Percentiles rank a stretch among this genome's conserved stretches.
These are phyloP conservation scores for Cutaneotrichosporon sp. DNA, from an alignment of 1,284 basidiomycete species.

Conservation along the genomic window DNA sequence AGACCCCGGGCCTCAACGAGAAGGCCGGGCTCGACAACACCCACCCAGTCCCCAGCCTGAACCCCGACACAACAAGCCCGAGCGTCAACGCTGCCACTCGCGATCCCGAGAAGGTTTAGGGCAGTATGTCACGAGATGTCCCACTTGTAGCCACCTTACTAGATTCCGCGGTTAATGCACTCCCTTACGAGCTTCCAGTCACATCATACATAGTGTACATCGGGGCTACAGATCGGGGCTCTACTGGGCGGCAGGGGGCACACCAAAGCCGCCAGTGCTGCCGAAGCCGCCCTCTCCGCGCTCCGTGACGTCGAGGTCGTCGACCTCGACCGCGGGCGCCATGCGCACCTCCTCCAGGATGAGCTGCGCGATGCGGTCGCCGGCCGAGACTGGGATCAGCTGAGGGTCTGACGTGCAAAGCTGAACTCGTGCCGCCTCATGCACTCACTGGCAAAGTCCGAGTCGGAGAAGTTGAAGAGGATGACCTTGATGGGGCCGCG, in stretches of 20 bases:
- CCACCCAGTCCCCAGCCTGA: background rate
- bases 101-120: background rate
- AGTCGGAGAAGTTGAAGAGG: constrained; percentile 87
- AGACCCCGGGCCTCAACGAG: background rate
- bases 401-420: background rate
- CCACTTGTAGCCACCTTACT: background rate
- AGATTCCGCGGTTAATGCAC: background rate
- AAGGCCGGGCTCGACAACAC: background rate
- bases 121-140: background rate
- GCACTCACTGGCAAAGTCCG: constrained; percentile 77
- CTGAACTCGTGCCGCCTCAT: background rate
- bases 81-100: background rate
- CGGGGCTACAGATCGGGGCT: background rate
- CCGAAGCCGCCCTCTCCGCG: constrained; percentile 89
- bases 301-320: constrained; percentile 78
- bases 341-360: constrained; percentile 90
- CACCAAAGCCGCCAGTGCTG: constrained; percentile 69
- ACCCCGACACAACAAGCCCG: background rate
- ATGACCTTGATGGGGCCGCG: constrained; percentile 89
- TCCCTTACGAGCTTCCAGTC: background rate
- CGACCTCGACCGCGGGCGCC: constrained; percentile 82
- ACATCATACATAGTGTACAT: constrained; percentile 3
- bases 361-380: constrained; percentile 93
- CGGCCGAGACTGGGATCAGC: constrained; percentile 69
- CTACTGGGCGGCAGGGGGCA: background rate